Percentiles rank a stretch among this genome's conserved stretches.
phyloP scores from a whole-genome alignment of 2,329 filamentous ascomycete genomes.

The Cladosporium sp. region DNA sequence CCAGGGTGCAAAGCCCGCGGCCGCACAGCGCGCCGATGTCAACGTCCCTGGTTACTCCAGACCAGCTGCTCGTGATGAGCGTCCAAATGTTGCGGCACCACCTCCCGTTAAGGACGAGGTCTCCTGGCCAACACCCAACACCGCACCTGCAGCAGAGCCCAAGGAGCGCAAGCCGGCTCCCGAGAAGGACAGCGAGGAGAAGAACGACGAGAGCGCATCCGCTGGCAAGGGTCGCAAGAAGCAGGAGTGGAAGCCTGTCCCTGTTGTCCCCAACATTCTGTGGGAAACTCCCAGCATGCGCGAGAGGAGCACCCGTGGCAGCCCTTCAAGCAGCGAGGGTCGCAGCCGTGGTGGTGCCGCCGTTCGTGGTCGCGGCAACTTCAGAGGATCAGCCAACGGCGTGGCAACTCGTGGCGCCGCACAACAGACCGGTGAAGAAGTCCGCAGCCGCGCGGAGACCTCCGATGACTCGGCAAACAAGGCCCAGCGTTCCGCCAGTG shows the following conservation, averaged over 20 bases:
- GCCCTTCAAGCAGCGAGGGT: slow-evolving; percentile 45
- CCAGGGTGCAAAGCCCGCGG: slow-evolving; percentile 1
- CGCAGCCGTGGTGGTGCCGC: slow-evolving; percentile 54
- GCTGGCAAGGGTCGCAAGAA: slow-evolving; percentile 60
- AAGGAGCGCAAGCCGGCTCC: slow-evolving; percentile 71
- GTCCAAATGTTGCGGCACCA: slow-evolving; percentile 29
- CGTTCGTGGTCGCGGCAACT: slow-evolving; percentile 39
- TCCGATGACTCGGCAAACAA: slow-evolving; percentile 1
- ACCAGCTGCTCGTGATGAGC: slow-evolving; percentile 19
- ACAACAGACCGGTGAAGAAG: slow-evolving; percentile 2
- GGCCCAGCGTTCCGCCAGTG: slow-evolving; percentile 6
- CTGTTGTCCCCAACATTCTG: slow-evolving; percentile 76
- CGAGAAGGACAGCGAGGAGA: slow-evolving; percentile 64
- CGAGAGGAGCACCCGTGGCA: slow-evolving; percentile 16
- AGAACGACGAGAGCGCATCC: slow-evolving; percentile 53
- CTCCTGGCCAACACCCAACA: slow-evolving; percentile 89
- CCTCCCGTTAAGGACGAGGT: slow-evolving; percentile 72
- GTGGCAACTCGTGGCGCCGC: slow-evolving; percentile 14
- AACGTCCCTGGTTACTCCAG: slow-evolving; percentile 11
- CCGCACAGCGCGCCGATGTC: slow-evolving; percentile 6
- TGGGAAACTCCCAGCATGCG: slow-evolving; percentile 72
- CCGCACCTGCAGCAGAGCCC: slow-evolving; percentile 51
- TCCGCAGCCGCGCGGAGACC: slow-evolving; percentile 3
- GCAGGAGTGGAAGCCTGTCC: slow-evolving; percentile 79
- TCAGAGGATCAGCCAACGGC: slow-evolving; percentile 29